A percentile compares a stretch with the other conserved stretches of the same genome.
Evolutionary conservation across 129 eudicot species (phyloP).

Genomic region (Smallanthus sonchifolius): DNA sequence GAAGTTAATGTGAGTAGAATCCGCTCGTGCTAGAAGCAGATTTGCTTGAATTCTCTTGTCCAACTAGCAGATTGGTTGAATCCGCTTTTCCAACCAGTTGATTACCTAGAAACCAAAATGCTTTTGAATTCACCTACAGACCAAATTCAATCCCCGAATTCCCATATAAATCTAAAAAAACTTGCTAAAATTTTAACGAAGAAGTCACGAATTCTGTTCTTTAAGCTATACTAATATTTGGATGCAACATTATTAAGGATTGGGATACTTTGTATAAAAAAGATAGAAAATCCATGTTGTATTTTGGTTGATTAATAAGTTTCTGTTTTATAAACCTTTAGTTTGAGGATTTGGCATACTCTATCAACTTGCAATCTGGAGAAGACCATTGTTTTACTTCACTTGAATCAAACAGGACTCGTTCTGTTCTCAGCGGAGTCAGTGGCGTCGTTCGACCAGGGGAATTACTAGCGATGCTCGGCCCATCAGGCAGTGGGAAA

Average conservation of each 20-base stretch:
- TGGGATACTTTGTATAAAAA: background rate
- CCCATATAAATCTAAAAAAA: too few relatives aligned
- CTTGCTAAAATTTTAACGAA: too few relatives aligned
- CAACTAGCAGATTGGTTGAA: too few relatives aligned
- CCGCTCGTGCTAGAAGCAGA: too few relatives aligned
- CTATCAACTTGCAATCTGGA: slow-evolving; percentile 33
- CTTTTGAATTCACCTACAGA: too few relatives aligned
- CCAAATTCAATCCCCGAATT: too few relatives aligned
- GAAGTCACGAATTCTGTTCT: too few relatives aligned
- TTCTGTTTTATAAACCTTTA: slow-evolving; percentile 25
- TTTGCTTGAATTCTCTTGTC: too few relatives aligned
- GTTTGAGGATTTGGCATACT: slow-evolving; percentile 75
- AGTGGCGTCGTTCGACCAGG: slow-evolving; percentile 77
- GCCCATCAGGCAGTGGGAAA: slow-evolving; percentile 92
- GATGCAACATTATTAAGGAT: background rate
- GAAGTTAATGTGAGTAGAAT: too few relatives aligned
- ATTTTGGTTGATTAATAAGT: background rate
- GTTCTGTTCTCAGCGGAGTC: slow-evolving; percentile 51
- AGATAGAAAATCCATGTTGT: background rate
- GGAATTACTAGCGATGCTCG: slow-evolving; percentile 79
- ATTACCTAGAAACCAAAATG: too few relatives aligned
- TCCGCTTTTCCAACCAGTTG: too few relatives aligned
- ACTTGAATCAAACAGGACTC: slow-evolving; percentile 39
- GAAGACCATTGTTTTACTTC: slow-evolving; percentile 33
- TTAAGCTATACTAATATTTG: background rate